phyloP scores from a whole-genome alignment of 768 basidiomycete genomes.

The Clitopilus passeckerianus region DNA sequence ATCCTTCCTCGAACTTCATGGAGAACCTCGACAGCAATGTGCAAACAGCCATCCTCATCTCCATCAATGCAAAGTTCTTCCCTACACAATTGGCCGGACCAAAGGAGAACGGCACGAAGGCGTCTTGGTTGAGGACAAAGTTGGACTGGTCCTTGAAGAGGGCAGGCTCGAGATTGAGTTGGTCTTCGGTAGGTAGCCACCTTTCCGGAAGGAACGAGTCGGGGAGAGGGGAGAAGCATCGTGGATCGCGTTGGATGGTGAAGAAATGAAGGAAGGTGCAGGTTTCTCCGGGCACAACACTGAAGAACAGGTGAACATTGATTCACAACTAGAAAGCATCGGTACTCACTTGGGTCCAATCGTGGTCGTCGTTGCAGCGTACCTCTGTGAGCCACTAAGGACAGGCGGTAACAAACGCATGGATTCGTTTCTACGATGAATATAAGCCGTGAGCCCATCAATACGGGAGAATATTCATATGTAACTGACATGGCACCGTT shows the following conservation, averaged over 20 bases:
- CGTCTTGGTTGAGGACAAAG: constrained; percentile 19
- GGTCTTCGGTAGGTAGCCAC: constrained; percentile 22
- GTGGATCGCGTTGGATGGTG: constrained; percentile 40
- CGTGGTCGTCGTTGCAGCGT: constrained; percentile 18
- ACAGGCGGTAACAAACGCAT: constrained; percentile 32
- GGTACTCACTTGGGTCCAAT: constrained; percentile 18
- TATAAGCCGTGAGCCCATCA: constrained; percentile 2
- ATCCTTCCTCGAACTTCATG: constrained; percentile 26
- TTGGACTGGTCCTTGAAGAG: constrained; percentile 20
- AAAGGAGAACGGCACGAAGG: constrained; percentile 38
- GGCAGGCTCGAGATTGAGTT: constrained; percentile 22
- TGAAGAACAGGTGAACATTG: constrained; percentile 10
- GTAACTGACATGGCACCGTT: constrained; percentile 27
- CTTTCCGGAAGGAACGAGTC: constrained; percentile 37
- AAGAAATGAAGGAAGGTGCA: constrained; percentile 36
- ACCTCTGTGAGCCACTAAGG: constrained; percentile 16
- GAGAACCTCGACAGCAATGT: constrained; percentile 31
- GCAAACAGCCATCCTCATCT: constrained; percentile 33
- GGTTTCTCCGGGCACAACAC: constrained; percentile 41
- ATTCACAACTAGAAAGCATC: not conserved
- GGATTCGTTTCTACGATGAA: constrained; percentile 26
- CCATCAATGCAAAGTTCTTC: constrained; percentile 33
- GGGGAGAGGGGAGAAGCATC: constrained; percentile 41
- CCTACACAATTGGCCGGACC: constrained; percentile 39
- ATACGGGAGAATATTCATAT: too few species aligned